These are phyloP conservation scores for Acmispon strigosus DNA, from an alignment of 306 rosid species.

Conservation along the genomic window DNA sequence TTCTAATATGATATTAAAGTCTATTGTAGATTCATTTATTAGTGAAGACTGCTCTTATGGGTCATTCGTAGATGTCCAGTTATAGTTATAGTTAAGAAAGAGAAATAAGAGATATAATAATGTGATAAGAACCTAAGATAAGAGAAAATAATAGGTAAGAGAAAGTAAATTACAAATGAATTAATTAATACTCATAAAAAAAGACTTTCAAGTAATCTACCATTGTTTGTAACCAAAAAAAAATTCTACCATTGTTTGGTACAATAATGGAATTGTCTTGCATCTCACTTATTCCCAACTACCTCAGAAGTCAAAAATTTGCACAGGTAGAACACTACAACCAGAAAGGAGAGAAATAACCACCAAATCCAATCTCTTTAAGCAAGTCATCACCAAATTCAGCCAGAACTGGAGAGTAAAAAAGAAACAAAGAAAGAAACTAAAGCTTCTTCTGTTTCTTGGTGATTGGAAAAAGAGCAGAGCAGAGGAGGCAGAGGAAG, in stretches of 20 bases:
- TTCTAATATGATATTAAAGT: no score
- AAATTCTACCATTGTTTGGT: background rate
- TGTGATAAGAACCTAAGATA: no score
- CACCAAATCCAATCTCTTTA: background rate
- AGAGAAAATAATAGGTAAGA: no score
- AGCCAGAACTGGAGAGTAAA: background rate
- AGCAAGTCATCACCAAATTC: conserved; percentile 1
- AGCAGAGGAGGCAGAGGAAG: background rate
- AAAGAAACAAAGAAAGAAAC: background rate
- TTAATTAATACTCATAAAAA: background rate
- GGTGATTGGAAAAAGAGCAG: background rate
- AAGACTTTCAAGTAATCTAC: background rate
- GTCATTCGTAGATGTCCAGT: no score
- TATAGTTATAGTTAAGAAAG: no score
- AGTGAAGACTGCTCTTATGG: no score
- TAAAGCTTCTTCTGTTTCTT: background rate
- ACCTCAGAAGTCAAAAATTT: background rate
- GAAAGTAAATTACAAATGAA: no score
- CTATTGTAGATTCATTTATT: no score
- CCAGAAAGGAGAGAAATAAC: background rate
- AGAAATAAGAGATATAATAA: no score
- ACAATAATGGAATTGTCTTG: no score
- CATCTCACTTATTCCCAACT: background rate
- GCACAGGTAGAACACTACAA: background rate
- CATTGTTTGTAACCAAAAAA: no score